Evolutionary conservation across 2,329 filamentous ascomycete genomes (phyloP).

Genomic region (Cylindrodendrum hubeiense): DNA sequence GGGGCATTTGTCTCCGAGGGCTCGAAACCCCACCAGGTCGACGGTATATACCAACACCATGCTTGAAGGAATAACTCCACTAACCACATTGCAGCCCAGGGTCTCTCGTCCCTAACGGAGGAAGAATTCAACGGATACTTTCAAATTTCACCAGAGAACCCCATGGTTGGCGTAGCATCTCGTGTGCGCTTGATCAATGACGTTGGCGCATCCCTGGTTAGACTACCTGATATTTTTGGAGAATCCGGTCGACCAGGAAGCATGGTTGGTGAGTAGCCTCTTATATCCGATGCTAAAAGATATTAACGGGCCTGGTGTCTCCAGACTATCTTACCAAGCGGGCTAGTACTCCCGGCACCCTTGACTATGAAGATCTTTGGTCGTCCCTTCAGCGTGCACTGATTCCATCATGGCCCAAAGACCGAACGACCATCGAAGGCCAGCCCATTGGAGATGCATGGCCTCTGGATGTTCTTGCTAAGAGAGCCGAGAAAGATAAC

Average conservation of each 20-base stretch:
- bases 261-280: conserved; percentile 55
- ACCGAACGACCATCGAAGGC: conserved; percentile 62
- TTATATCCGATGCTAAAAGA: accelerated
- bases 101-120: conserved; percentile 49
- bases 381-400: conserved; percentile 56
- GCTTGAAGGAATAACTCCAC: too few species aligned
- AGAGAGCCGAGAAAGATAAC: neutral
- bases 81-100: conserved; percentile 43
- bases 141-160: conserved; percentile 58
- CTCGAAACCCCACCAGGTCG: conserved; percentile 41
- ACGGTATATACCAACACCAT: conserved; percentile 44
- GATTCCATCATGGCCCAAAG: conserved; percentile 62
- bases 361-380: conserved; percentile 58
- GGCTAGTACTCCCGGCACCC: conserved; percentile 36
- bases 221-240: conserved; percentile 55
- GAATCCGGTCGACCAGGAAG: conserved; percentile 57
- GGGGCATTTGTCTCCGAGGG: conserved; percentile 50
- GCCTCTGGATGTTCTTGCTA: conserved; percentile 52
- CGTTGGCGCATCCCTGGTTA: conserved; percentile 56
- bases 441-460: conserved; percentile 63
- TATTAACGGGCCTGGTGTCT: too few species aligned
- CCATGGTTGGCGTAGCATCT: conserved; percentile 58
- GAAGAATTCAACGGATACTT: conserved; percentile 53
- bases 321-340: conserved; percentile 55
- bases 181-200: conserved; percentile 55